Evolutionary conservation across 1,284 basidiomycete species (phyloP), one percentile per base, ranked within the genome.

Genomic region (Pseudozyma pruni): DNA sequence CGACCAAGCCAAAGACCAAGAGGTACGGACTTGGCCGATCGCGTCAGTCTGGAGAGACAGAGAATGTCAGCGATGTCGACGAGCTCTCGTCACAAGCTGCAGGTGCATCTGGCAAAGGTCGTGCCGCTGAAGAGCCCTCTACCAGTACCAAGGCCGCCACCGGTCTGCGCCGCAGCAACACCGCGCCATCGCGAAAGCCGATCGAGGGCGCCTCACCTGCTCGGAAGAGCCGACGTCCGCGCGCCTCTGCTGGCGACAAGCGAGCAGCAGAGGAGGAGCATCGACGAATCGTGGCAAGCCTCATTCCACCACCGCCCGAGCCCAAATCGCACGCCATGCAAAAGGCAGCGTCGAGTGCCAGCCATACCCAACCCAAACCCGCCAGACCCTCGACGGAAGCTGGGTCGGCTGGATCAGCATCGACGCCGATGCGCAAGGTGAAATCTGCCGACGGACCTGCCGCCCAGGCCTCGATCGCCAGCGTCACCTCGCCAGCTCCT

Each of bases 241-340:
- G 70, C 19, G 70, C 60, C 2, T 69, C 70, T 9, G 64, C 70
- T 4, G 70, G 70, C 16, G 66, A 72, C 33, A 51, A 68, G 50
- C 44, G 56, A 3, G 44, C 54, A 31, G 57, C 68, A 4, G 68
- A 60, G 38, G 62, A 66, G 42, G 61, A 64, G 43, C 61, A 64
- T 27, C 52, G 60, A 32, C 44, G 58, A 14, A 70, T 70, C 48
- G 60, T 70, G n/a, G 60, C 60, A 8, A 38, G 61, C 13, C 62
- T 71, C 33, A 64, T 66, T n/a, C 61, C 68, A 9, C 68, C 61
- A 10, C 61, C 62, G 19, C 68, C 68, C 1, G 53, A 64, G 49
- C 61, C 62, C 31, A 56, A 59, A 20, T 55, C 52, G 10, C 52
- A 55, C 8, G n/a, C 57, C 4, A 62, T 63, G 59, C 54, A 62